Conservation (phyloP, 148 eudicot genomes). For the Rhododendron simsii region DNA sequence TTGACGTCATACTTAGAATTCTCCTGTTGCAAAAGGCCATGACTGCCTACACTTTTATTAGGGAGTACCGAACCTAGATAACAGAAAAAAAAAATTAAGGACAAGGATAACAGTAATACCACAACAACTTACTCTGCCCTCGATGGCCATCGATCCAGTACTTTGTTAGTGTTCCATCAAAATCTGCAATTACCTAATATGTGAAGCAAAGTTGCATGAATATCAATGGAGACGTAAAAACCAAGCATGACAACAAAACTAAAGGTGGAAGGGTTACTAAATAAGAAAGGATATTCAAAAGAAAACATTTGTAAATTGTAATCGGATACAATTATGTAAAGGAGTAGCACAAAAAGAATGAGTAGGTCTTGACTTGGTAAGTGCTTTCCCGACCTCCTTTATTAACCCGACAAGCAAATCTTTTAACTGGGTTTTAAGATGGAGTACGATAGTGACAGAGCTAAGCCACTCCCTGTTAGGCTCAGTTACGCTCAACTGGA, state of each 20-base stretch:
- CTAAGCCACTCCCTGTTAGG: neutral
- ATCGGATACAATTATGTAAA: neutral
- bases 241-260: neutral
- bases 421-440: neutral
- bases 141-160: conserved; percentile 70
- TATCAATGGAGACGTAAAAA: neutral
- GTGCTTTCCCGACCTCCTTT: neutral
- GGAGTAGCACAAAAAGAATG: neutral
- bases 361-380: neutral
- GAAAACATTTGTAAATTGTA: too few species aligned
- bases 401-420: neutral
- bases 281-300: neutral
- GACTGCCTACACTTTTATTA: conserved; percentile 62
- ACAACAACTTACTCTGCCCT: conserved; percentile 64
- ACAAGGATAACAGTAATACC: neutral
- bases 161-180: conserved; percentile 81
- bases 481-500: neutral
- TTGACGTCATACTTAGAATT: conserved; percentile 67
- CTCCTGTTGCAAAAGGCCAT: conserved; percentile 83
- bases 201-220: conserved; percentile 10
- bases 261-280: neutral
- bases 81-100: neutral
- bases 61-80: conserved; percentile 5
- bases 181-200: conserved; percentile 84
- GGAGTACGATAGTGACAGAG: neutral